Percentiles rank a stretch among this genome's conserved stretches.
phyloP scores from a whole-genome alignment of 768 basidiomycete species.

The Trametes sanguinea region DNA sequence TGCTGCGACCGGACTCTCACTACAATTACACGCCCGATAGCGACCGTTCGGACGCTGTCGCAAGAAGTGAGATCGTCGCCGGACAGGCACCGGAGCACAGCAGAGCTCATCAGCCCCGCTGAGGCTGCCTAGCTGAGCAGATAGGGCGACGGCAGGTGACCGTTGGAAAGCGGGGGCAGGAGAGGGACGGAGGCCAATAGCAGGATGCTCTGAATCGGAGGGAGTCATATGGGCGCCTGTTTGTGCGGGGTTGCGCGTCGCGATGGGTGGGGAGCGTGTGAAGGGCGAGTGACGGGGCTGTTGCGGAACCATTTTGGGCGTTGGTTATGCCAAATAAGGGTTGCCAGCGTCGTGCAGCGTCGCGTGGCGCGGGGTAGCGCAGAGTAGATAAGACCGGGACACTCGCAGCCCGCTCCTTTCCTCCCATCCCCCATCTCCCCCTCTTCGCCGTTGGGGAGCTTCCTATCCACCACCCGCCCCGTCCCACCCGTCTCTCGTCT shows the following conservation, averaged over 20 bases:
- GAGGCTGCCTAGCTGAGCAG: not conserved
- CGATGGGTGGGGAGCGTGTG: constrained; percentile 3
- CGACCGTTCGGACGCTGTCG: constrained; percentile 1
- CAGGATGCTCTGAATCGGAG: not conserved
- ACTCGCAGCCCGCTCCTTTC: constrained; percentile 13
- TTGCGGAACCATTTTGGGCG: constrained; percentile 13
- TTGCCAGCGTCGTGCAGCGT: constrained; percentile 14
- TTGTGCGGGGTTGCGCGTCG: not conserved
- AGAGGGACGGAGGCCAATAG: constrained; percentile 1
- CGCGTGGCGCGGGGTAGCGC: constrained; percentile 2
- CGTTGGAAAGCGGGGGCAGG: not conserved
- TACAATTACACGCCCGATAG: not conserved
- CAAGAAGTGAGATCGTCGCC: not conserved
- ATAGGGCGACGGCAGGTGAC: not conserved
- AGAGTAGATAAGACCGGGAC: constrained; percentile 21
- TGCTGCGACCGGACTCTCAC: constrained; percentile 2
- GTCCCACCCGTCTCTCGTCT: not conserved
- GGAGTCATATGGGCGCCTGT: constrained; percentile 10
- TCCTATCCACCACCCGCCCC: constrained; percentile 1
- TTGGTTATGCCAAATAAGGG: constrained; percentile 7
- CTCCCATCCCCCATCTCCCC: constrained; percentile 25
- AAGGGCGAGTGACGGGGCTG: constrained; percentile 11
- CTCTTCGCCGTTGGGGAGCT: constrained; percentile 22
- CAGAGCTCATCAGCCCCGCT: not conserved
- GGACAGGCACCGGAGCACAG: not conserved